Conservation (phyloP, 2,329 filamentous ascomycete species). For the Hymenoscyphus occultus region DNA sequence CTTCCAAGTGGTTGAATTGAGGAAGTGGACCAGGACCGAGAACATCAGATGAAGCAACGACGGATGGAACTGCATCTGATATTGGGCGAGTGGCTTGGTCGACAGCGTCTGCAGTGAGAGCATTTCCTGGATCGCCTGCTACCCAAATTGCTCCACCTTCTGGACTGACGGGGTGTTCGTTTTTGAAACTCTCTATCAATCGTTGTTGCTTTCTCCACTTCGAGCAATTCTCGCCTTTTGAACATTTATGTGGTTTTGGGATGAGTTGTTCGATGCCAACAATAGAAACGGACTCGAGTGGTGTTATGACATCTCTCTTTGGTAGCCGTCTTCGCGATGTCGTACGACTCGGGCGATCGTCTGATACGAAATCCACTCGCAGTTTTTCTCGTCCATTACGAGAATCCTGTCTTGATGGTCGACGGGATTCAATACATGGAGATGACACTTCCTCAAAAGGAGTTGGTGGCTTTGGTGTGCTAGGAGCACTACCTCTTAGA, state of each 20-base stretch:
- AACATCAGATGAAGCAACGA: constrained; percentile 88
- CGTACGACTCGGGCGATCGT: constrained; percentile 31
- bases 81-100: constrained; percentile 53
- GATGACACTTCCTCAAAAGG: constrained; percentile 58
- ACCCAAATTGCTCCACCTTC: constrained; percentile 70
- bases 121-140: constrained; percentile 75
- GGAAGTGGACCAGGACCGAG: constrained; percentile 68
- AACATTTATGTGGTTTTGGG: constrained; percentile 79
- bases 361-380: constrained; percentile 27
- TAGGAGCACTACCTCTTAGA: constrained; percentile 55
- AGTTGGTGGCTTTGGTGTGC: constrained; percentile 53
- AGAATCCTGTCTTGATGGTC: constrained; percentile 25
- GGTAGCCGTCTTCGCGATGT: constrained; percentile 27
- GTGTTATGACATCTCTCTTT: constrained; percentile 62
- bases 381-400: constrained; percentile 20
- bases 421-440: constrained; percentile 27
- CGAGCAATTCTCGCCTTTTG: constrained; percentile 80
- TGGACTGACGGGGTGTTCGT: constrained; percentile 65
- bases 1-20: constrained; percentile 67
- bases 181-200: constrained; percentile 70
- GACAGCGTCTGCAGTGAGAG: constrained; percentile 56
- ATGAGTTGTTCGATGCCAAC: constrained; percentile 88
- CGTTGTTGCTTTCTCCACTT: constrained; percentile 81
- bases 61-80: constrained; percentile 74
- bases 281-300: constrained; percentile 82